A percentile compares a stretch with the other conserved stretches of the same genome.
Conservation (phyloP, 768 basidiomycete genomes). For the Mycena vitilis region DNA sequence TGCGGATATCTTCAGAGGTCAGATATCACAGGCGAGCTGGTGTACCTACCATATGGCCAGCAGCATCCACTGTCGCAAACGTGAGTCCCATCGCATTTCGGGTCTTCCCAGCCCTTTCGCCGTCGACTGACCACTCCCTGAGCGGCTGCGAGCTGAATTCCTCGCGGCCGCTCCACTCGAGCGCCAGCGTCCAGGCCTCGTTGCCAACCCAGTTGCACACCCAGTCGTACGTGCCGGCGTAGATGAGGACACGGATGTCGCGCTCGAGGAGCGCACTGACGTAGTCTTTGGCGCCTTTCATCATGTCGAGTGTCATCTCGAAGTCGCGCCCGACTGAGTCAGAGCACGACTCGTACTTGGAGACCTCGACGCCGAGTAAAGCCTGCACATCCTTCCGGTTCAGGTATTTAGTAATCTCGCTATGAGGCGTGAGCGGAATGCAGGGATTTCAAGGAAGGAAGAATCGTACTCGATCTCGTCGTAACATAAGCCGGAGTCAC, state of each 20-base stretch:
- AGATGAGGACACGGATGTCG: slow-evolving; percentile 65
- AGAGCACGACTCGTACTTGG: slow-evolving; percentile 45
- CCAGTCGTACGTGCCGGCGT: slow-evolving; percentile 68
- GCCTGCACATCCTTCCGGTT: slow-evolving; percentile 25
- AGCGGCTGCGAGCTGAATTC: slow-evolving; percentile 22
- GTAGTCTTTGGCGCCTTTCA: slow-evolving; percentile 57
- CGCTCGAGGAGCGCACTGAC: slow-evolving; percentile 68
- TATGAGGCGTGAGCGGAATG: not conserved
- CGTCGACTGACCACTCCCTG: slow-evolving; percentile 69
- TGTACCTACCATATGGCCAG: slow-evolving; percentile 74
- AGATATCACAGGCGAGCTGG: not conserved
- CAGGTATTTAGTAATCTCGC: slow-evolving; percentile 27
- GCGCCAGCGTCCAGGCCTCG: slow-evolving; percentile 63
- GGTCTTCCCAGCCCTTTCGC: slow-evolving; percentile 53
- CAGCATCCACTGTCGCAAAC: slow-evolving; percentile 71
- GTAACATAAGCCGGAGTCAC: slow-evolving; percentile 10
- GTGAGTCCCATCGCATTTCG: slow-evolving; percentile 64
- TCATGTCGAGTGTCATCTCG: slow-evolving; percentile 48
- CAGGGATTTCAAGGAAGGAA: not conserved
- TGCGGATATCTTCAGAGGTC: not conserved
- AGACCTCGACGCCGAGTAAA: slow-evolving; percentile 39
- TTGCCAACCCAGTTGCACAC: slow-evolving; percentile 73
- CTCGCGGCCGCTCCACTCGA: slow-evolving; percentile 48
- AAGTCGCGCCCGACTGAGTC: slow-evolving; percentile 50
- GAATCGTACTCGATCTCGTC: slow-evolving; percentile 8